phyloP scores from a whole-genome alignment of 495 filamentous ascomycete genomes.

The Hypoxylon lenormandii region DNA sequence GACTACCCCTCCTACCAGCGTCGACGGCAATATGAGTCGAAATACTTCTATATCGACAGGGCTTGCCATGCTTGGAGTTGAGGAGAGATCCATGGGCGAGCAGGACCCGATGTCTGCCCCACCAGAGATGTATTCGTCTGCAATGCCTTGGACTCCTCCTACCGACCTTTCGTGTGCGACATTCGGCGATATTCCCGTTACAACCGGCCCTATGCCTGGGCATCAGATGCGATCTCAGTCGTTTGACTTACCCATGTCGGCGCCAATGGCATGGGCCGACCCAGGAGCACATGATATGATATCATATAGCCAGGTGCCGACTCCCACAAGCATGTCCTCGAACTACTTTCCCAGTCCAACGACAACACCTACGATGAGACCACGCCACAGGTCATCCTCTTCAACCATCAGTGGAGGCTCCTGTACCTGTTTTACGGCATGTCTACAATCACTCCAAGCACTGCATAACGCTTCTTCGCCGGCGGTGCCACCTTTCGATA shows the following conservation, averaged over 20 bases:
- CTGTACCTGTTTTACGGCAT: conserved; percentile 62
- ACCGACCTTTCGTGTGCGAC: conserved; percentile 48
- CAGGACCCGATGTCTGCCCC: conserved; percentile 48
- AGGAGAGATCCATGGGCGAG: conserved; percentile 42
- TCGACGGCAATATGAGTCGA: conserved; percentile 53
- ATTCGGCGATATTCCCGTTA: conserved; percentile 50
- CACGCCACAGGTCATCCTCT: conserved; percentile 51
- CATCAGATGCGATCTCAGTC: conserved; percentile 52
- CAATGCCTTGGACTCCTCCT: conserved; percentile 55
- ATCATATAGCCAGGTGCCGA: conserved; percentile 50
- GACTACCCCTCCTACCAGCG: conserved; percentile 51
- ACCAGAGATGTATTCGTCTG: conserved; percentile 50
- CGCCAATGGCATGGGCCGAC: conserved; percentile 47
- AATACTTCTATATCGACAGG: conserved; percentile 53
- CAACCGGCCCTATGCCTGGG: conserved; percentile 35
- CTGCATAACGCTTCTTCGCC: conserved; percentile 61
- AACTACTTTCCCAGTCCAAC: conserved; percentile 57
- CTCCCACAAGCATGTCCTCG: conserved; percentile 49
- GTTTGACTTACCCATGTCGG: conserved; percentile 53
- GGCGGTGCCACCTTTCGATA: conserved; percentile 56
- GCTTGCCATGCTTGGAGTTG: conserved; percentile 51
- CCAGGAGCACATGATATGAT: conserved; percentile 40
- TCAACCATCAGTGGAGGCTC: conserved; percentile 45
- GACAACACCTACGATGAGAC: conserved; percentile 51
- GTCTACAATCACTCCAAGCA: conserved; percentile 60